Conservation (phyloP, 176 grass and related monocot genomes). For the Musa schizocarpa region DNA sequence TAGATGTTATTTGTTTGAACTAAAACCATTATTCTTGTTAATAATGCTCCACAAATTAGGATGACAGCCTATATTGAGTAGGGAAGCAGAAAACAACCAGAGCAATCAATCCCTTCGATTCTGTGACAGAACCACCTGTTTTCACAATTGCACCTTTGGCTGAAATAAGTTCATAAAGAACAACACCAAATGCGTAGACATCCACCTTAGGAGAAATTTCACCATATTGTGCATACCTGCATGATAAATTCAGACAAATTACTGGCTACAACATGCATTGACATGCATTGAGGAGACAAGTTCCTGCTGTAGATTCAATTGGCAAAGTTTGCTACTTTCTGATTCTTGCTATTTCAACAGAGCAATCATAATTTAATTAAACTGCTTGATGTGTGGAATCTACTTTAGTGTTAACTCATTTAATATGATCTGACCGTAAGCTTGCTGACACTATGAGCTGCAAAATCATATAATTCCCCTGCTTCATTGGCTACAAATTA, state of each 20-base stretch:
- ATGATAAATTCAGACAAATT: background rate
- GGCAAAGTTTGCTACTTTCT: background rate
- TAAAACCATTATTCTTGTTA: background rate
- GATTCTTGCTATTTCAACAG: no score
- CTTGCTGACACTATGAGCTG: no score
- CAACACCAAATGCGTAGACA: slow-evolving; percentile 29
- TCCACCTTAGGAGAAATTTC: slow-evolving; percentile 27
- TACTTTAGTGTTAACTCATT: no score
- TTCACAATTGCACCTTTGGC: slow-evolving; percentile 21
- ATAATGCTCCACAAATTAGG: background rate
- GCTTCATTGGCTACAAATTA: no score
- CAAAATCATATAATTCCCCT: no score
- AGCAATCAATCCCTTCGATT: slow-evolving; percentile 23
- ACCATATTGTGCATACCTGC: slow-evolving; percentile 23
- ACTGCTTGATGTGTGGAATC: no score
- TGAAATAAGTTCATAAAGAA: slow-evolving; percentile 31
- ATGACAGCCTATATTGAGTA: background rate
- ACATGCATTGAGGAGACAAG: background rate
- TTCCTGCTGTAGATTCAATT: background rate
- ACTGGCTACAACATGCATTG: background rate
- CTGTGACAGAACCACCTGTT: background rate
- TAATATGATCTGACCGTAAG: no score
- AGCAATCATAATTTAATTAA: no score
- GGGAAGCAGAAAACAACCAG: slow-evolving; percentile 16
- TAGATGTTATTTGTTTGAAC: no score